Conservation (phyloP, 306 rosid species). For the Vigna hirtella region DNA sequence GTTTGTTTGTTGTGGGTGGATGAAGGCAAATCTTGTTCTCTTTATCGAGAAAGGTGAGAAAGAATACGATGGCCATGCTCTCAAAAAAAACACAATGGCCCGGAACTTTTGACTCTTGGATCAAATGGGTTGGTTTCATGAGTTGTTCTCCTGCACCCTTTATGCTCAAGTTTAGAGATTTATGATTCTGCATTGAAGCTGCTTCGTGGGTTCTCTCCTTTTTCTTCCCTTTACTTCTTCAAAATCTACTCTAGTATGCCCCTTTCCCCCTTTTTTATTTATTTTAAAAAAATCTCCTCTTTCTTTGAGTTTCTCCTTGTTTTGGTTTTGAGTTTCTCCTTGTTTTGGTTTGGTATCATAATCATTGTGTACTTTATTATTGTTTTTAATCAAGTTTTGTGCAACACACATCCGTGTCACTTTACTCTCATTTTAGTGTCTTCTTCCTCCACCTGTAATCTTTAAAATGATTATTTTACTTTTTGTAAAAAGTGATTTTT, state of each 20-base stretch:
- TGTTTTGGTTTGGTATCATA: slow-evolving; percentile 60
- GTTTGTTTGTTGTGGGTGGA: no score
- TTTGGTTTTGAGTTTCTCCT: slow-evolving; percentile 46
- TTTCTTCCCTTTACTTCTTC: slow-evolving; percentile 64
- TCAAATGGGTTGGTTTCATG: slow-evolving; percentile 46
- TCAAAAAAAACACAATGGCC: slow-evolving; percentile 19
- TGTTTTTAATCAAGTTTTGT: slow-evolving; percentile 36
- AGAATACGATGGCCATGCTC: no score
- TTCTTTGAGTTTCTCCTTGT: slow-evolving; percentile 36
- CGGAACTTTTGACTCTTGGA: slow-evolving; percentile 42
- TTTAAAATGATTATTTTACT: no score
- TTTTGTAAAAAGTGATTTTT: no score
- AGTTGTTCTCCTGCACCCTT: slow-evolving; percentile 52
- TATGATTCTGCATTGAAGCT: slow-evolving; percentile 59
- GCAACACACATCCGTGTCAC: slow-evolving; percentile 42
- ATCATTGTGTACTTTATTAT: slow-evolving; percentile 44
- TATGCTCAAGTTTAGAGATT: slow-evolving; percentile 58
- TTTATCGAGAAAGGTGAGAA: no score
- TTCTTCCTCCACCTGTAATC: no score
- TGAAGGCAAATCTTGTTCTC: no score
- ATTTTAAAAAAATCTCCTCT: not conserved
- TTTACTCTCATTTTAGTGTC: slow-evolving; percentile 55
- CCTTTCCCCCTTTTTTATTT: slow-evolving; percentile 44
- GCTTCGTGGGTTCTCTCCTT: slow-evolving; percentile 48
- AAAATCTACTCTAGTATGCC: slow-evolving; percentile 90